Conservation (phyloP, 1,284 basidiomycete genomes). For the Cutaneotrichosporon curvatum region DNA sequence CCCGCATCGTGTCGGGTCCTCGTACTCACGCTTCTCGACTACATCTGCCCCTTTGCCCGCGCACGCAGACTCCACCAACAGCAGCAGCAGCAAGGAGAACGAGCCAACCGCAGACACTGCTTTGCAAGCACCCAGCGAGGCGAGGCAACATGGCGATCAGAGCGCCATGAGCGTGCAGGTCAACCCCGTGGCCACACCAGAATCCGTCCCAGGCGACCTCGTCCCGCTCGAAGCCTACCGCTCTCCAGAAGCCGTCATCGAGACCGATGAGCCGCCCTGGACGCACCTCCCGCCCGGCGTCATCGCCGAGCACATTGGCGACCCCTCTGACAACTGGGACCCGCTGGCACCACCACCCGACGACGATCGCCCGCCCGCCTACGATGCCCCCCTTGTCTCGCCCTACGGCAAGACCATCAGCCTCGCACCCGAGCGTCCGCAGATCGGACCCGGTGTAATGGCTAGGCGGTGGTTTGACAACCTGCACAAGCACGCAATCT, state of each 20-base stretch:
- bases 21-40: not conserved
- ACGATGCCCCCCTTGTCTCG: not conserved
- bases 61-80: too few species aligned
- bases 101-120: too few species aligned
- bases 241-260: conserved; percentile 37
- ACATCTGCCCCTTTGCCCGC: too few species aligned
- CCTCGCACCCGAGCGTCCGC: conserved; percentile 19
- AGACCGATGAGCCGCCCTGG: conserved; percentile 29
- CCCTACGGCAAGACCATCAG: too few species aligned
- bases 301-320: conserved; percentile 27
- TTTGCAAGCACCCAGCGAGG: too few species aligned
- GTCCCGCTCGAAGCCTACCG: conserved; percentile 21
- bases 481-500: conserved; percentile 31
- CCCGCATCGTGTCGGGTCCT: not conserved
- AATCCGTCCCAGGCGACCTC: too few species aligned
- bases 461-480: conserved; percentile 23
- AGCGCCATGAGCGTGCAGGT: too few species aligned
- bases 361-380: too few species aligned
- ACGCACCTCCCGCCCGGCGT: conserved; percentile 30
- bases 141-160: too few species aligned
- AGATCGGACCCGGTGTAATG: conserved; percentile 31
- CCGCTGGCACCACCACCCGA: too few species aligned
- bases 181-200: too few species aligned
- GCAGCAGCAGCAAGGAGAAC: too few species aligned
- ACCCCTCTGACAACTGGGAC: conserved; percentile 6